Base-by-base conservation (phyloP, 306 rosid species). In the Corylus avellana region DNA sequence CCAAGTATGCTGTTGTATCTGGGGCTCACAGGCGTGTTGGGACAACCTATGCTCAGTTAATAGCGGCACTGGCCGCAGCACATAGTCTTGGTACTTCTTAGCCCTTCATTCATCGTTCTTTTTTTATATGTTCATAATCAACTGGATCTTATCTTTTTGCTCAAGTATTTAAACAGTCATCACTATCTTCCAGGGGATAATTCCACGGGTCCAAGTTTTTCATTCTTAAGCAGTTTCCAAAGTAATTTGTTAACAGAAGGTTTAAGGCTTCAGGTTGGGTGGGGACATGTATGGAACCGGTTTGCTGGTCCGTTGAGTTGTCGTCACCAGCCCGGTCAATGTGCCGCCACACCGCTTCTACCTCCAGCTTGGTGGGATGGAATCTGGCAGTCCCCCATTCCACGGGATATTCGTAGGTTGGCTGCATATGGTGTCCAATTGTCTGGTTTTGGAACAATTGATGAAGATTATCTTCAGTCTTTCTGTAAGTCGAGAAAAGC, bases 201-300 rank as follows among this genome's bases (percentile, higher is more conserved):
- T 56, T 77, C 93, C 8, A 73, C 90, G 0, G 84, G 90, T 70
- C 79, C 92, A 35, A 86, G 81, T 22, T 92, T 92, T 87, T 58
- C 87, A 48, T 91, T 92, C 84, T 84, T 88, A 18, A 92, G 97
- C 88, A 94, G 97, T 82, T 92, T 91, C 86, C 98, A 94, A 54
- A 66, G 97, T 74, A 90, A 90, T 76, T 77, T 92, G 79, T 82
- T 94, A 82, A 83, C 78, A 25, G 91, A 89, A 1, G 98, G 98
- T 72, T 79, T 94, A 35, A 91, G 87, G 87, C 87, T 90, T 70
- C 98, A 94, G 81, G 81, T 92, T 53, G 98, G 98, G 56, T 94
- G 98, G 98, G 98, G 98, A 39, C 98, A 94, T 82, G 94, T 88
- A 9, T 94, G 98, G 98, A 94, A 92, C 90, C 85, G 98, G 83